Conservation (phyloP, 1,139 yeast species). For the Nakaseomyces nivariensis region DNA sequence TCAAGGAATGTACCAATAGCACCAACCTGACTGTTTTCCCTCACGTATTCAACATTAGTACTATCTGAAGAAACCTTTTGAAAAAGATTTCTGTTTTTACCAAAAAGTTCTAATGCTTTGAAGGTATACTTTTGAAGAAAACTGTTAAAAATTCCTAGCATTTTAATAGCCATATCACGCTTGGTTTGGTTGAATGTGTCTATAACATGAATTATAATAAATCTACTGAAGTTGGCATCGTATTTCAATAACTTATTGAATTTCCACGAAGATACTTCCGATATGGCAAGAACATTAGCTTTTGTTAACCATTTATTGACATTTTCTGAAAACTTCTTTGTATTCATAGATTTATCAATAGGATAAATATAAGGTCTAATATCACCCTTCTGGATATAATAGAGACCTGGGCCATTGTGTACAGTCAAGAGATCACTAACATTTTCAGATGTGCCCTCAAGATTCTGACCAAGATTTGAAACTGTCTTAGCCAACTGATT, state of each 20-base stretch:
- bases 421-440: not conserved
- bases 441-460: not conserved
- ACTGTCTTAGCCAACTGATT: not conserved
- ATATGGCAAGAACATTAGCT: not conserved
- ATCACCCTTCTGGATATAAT: not conserved
- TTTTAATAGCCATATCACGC: not conserved
- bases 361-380: not conserved
- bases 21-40: not conserved
- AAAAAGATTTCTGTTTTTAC: not conserved
- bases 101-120: not conserved
- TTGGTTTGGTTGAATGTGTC: not conserved
- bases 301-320: not conserved
- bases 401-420: not conserved
- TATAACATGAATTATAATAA: not conserved
- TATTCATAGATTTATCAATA: not conserved
- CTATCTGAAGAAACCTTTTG: not conserved
- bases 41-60: not conserved
- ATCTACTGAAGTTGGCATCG: not conserved
- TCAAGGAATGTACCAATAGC: conserved; percentile 1
- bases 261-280: conserved; percentile 1
- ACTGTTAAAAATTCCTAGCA: too few species aligned
- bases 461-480: not conserved
- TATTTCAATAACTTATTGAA: not conserved
- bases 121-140: not conserved
- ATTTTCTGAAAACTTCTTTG: not conserved